Base-by-base conservation (phyloP, 2,329 filamentous ascomycete species). In the Exophiala oligosperma region DNA sequence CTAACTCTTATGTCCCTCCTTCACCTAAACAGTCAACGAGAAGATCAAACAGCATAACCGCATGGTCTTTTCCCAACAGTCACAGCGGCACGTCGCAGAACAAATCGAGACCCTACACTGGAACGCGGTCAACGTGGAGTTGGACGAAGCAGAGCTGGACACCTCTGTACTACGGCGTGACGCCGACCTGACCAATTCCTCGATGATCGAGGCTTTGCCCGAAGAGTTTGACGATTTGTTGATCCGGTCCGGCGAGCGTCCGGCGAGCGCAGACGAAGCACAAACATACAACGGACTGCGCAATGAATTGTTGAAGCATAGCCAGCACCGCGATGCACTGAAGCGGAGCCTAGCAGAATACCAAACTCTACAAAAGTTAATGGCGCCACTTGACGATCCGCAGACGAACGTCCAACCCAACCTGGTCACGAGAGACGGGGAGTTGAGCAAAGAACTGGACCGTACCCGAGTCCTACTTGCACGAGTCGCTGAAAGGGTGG, bases 41-140 rank as follows among this genome's bases (percentile, higher is more conserved):
- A 73, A 75, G 38, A 69, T 82, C 54, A 79, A 77, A 58, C 76
- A 81, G 43, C 81, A 84, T 68, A 79, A 77, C 61, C 80, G 79
- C 49, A 71, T 77, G 55, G 77, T 81, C 41, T 84, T 82, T 71
- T 79, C 79, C 47, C 75, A 76, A 0, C 79, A 83, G 64, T 81
- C 81, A 40, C 78, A 80, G 52, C 78, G 82, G 50, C 80, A 83
- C 70, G 75, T 83, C 52, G 79, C 81, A 21, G 77, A 81, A 60
- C 80, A 84, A 66, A 81, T 84, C 61, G 77, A 82, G 64, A 74
- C 72, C 24, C 68, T 83, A 26, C 83, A 84, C 66, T 83, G 80
- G 80, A 73, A 77, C n/a, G 70, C 76, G 0, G 76, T 79, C 32
- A 74, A 70, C 12, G 73, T 72, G 23, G 73, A 72, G 17, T n/a